Percentiles rank a stretch among this genome's conserved stretches.
Evolutionary conservation across 106 monocot genomes (phyloP).

Genomic region (Acorus gramineus): DNA sequence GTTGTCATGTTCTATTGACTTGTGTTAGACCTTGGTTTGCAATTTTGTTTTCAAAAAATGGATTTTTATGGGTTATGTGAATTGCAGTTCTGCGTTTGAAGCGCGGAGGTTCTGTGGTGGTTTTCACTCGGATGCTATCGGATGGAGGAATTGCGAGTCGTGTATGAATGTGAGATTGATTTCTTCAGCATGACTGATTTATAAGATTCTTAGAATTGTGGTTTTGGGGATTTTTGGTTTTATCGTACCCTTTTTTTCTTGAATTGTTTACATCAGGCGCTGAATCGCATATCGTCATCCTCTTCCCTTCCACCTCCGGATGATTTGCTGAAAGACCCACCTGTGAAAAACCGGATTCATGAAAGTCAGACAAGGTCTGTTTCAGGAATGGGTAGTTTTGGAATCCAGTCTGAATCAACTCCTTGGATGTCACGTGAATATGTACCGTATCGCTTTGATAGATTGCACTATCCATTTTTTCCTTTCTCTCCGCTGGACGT

Average conservation of each 20-base stretch:
- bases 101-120: constrained; percentile 52
- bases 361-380: constrained; percentile 23
- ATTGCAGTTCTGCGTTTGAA: constrained; percentile 33
- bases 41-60: background rate
- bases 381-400: constrained; percentile 82
- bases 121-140: constrained; percentile 36
- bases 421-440: constrained; percentile 88
- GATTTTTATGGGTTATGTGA: background rate
- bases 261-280: constrained; percentile 31
- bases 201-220: no score
- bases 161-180: constrained; percentile 41
- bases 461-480: background rate
- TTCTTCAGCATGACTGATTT: background rate
- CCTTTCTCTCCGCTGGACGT: constrained; percentile 17
- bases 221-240: no score
- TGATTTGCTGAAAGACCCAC: constrained; percentile 52
- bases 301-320: constrained; percentile 24
- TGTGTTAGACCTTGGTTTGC: background rate
- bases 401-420: constrained; percentile 72
- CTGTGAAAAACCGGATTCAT: constrained; percentile 60
- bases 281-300: constrained; percentile 46
- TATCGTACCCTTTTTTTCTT: no score
- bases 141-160: constrained; percentile 63
- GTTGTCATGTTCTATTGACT: no score
- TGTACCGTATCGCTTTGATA: constrained; percentile 23